Evolutionary conservation across 352 stramenopile genomes (phyloP), one percentile per base, ranked within the genome.

Genomic region (Globisporangium mamillatum): DNA sequence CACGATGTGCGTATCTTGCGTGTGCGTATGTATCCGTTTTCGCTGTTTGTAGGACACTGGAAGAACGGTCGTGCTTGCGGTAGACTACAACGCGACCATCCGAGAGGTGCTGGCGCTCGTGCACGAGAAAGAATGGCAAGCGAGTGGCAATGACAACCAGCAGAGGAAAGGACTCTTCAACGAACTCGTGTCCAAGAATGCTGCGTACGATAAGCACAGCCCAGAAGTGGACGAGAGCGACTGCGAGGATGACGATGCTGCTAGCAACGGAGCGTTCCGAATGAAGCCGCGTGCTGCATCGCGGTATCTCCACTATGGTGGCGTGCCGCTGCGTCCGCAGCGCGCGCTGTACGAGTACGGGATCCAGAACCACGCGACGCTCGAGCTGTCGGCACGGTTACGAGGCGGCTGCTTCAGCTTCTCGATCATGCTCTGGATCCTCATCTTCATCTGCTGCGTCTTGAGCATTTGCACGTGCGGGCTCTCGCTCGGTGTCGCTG

Each of bases 391-490:
- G 3, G 38, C 63, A 50, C 78, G 82, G 20, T 62, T 84, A 29
- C 81, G 77, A 36, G 85, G 85, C 48, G 82, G 85, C 67, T 93
- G 85, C 75, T 91, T 91, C 62, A 72, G 75, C 54, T 76, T 91
- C 55, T 93, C 84, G n/a, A 89, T 93, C 68, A 60, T 82, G 57
- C 68, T 93, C 56, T 93, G 84, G 84, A 84, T 88, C 63, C 68
- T 90, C 29, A 93, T 93, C 70, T 91, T 91, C 66, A 75, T 88
- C 64, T 88, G 77, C 70, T 89, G 80, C 63, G 58, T 90, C 38
- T 60, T 91, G 66, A 90, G 84, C 63, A 69, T 93, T 32, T 93
- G 82, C 75, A 93, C 84, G 32, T 93, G 84, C 57, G 84, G 84
- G 0, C 60, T 93, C 32, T 90, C 84, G 32, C 71, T 92, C 18